These are phyloP conservation scores for Cicer arietinum DNA, from an alignment of 306 rosid species.

Conservation along the genomic window DNA sequence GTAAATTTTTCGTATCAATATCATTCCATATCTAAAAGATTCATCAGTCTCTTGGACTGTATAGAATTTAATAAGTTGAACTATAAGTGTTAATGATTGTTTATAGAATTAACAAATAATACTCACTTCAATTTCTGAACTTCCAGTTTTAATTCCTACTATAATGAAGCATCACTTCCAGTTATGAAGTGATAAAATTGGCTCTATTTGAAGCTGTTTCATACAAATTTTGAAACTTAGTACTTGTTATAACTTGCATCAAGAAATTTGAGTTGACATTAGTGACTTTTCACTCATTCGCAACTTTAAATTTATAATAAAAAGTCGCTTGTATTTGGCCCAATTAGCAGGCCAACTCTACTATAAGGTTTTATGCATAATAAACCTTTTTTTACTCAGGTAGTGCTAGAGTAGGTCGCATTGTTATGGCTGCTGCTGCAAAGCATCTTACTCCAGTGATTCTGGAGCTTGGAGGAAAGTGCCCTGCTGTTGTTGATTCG, in stretches of 20 bases:
- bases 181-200: background rate
- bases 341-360: constrained; percentile 10
- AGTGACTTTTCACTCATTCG: background rate
- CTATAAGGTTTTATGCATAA: constrained; percentile 34
- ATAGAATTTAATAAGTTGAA: no score
- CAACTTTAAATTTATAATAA: constrained; percentile 16
- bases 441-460: constrained; percentile 87
- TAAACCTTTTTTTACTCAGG: constrained; percentile 52
- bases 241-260: constrained; percentile 11
- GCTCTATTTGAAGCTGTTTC: constrained; percentile 2
- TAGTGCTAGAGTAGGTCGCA: constrained; percentile 84
- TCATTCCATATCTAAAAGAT: no score
- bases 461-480: constrained; percentile 89
- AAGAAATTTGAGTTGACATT: constrained; percentile 4
- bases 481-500: constrained; percentile 85
- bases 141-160: no score
- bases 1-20: constrained; percentile 41
- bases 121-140: no score
- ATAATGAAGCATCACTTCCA: background rate
- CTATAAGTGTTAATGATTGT: no score
- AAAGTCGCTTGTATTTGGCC: background rate
- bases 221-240: constrained; percentile 8
- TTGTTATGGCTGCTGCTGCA: constrained; percentile 95
- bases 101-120: no score
- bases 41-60: no score